Percentiles rank a stretch among this genome's conserved stretches.
phyloP scores from a whole-genome alignment of 148 eudicot genomes.

The Chenopodium album region DNA sequence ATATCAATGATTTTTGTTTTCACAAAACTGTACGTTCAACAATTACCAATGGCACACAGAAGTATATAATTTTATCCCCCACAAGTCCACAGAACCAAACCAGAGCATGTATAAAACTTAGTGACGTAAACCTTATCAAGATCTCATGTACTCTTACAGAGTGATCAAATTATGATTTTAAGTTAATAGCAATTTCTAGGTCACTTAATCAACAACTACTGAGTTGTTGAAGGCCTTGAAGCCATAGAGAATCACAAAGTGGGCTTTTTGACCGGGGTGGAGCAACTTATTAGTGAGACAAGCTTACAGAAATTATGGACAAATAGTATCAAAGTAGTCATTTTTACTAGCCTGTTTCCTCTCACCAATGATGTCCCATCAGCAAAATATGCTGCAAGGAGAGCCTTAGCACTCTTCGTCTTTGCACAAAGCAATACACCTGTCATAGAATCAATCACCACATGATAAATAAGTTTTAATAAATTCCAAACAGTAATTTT shows the following conservation, averaged over 20 bases:
- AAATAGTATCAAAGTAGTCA: neutral
- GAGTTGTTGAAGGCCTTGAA: too few relatives aligned
- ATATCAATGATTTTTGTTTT: too few relatives aligned
- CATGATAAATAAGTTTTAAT: constrained; percentile 9
- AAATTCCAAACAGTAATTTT: constrained; percentile 4
- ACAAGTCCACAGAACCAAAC: too few relatives aligned
- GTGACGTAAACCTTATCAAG: too few relatives aligned
- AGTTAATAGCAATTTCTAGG: too few relatives aligned
- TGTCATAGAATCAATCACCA: constrained; percentile 24
- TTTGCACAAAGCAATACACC: constrained; percentile 97
- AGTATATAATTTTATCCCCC: too few relatives aligned
- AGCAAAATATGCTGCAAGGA: constrained; percentile 78
- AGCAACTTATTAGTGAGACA: neutral
- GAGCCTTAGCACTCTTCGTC: constrained; percentile 73
- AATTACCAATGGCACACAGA: too few relatives aligned
- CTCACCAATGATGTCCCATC: constrained; percentile 71
- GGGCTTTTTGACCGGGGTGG: neutral
- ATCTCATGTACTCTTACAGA: too few relatives aligned
- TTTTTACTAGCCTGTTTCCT: constrained; percentile 47
- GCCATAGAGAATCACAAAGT: neutral
- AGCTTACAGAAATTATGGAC: neutral
- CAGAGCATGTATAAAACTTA: too few relatives aligned
- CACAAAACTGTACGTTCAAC: too few relatives aligned
- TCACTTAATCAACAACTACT: too few relatives aligned
- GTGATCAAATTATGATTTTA: too few relatives aligned